A percentile compares a stretch with the other conserved stretches of the same genome.
Conservation (phyloP, 768 basidiomycete species). For the Hypholoma sublateritium region DNA sequence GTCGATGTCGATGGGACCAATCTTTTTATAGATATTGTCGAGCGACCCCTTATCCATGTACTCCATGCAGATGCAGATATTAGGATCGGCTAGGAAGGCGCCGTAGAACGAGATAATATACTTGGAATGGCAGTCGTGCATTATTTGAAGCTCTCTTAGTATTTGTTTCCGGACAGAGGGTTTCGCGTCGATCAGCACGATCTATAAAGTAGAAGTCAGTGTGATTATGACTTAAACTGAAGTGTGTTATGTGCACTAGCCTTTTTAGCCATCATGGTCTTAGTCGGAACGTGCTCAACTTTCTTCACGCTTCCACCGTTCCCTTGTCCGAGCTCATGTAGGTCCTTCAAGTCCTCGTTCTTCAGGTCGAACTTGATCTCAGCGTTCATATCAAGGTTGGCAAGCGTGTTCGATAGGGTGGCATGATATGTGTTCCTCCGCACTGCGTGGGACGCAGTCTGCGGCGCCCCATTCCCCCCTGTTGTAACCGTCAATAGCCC, state of each 20-base stretch:
- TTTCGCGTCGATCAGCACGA: conserved; percentile 95
- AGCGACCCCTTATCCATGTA: conserved; percentile 92
- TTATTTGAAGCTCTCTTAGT: conserved; percentile 95
- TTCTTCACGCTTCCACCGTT: conserved; percentile 98
- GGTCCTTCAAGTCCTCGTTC: conserved; percentile 87
- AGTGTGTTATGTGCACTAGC: conserved; percentile 40
- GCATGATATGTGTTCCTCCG: conserved; percentile 76
- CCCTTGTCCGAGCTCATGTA: conserved; percentile 91
- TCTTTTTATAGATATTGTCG: conserved; percentile 95
- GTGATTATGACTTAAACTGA: not conserved
- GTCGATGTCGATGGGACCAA: conserved; percentile 90
- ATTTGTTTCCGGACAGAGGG: conserved; percentile 97
- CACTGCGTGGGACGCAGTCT: conserved; percentile 53
- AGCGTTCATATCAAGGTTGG: conserved; percentile 81
- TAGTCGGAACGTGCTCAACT: conserved; percentile 89
- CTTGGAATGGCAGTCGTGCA: conserved; percentile 93
- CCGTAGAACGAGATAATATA: conserved; percentile 98
- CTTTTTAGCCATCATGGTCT: conserved; percentile 98
- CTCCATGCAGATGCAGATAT: conserved; percentile 99
- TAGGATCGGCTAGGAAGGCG: conserved; percentile 94
- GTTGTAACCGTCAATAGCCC: conserved; percentile 49
- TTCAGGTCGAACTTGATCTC: conserved; percentile 84
- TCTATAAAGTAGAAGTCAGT: conserved; percentile 44
- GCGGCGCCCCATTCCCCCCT: conserved; percentile 48
- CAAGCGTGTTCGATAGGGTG: conserved; percentile 79